Evolutionary conservation across 1,284 basidiomycete genomes (phyloP).

Genomic region (Omphalotus olearius): DNA sequence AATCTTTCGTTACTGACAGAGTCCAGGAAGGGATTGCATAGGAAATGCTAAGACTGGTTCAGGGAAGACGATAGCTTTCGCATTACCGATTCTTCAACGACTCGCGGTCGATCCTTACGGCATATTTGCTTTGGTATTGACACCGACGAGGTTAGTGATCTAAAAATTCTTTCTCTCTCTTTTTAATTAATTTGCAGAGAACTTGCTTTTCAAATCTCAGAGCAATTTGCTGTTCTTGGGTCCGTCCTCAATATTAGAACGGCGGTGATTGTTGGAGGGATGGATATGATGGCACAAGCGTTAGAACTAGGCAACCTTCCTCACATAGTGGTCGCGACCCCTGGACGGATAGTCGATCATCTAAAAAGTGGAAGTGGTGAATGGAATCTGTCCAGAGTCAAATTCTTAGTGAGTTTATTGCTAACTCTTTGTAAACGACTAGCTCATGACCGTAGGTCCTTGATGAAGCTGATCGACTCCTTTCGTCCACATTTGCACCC

Average conservation of each 20-base stretch:
- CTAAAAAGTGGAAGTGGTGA: conserved; percentile 75
- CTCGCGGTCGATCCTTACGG: conserved; percentile 89
- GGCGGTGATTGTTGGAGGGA: conserved; percentile 91
- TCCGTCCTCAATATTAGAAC: conserved; percentile 78
- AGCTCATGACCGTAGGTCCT: conserved; percentile 56
- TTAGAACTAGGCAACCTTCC: conserved; percentile 83
- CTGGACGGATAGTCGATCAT: conserved; percentile 92
- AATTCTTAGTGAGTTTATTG: conserved; percentile 67
- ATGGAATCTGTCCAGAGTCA: conserved; percentile 83
- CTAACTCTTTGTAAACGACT: background rate
- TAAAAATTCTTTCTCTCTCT: conserved; percentile 5
- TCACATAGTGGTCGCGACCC: conserved; percentile 94
- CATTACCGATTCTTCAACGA: conserved; percentile 90
- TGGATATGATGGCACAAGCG: conserved; percentile 98
- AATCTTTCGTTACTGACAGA: background rate
- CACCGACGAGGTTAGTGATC: conserved; percentile 78
- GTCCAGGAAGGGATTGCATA: conserved; percentile 84
- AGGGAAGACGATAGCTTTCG: conserved; percentile 97
- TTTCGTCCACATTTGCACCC: conserved; percentile 87
- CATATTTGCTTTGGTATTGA: conserved; percentile 89
- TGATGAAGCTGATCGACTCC: conserved; percentile 93
- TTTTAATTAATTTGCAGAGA: conserved; percentile 61
- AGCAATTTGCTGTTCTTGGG: conserved; percentile 94
- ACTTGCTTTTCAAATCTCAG: conserved; percentile 94
- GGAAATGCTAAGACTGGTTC: conserved; percentile 98